Base-by-base conservation (phyloP, 2,329 filamentous ascomycete genomes). In the Arthrinium phaeospermum region DNA sequence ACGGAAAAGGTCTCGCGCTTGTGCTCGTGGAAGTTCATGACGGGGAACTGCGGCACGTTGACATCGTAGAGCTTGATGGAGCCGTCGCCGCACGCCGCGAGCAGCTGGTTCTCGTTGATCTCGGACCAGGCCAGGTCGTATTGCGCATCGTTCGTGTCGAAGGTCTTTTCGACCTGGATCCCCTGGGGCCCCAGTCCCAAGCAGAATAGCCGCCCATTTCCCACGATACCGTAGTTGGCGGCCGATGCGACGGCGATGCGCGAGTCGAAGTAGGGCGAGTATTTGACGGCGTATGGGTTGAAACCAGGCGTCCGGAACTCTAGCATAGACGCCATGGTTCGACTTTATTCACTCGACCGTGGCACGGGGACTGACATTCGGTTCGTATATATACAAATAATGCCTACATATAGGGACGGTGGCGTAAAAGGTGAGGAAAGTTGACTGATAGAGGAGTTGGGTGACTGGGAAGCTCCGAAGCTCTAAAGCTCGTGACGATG, bases 201-300 rank as follows among this genome's bases (percentile, higher is more conserved):
- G 72, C 96, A 91, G 80, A 94, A 98, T 0, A 98, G 85, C 61
- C 95, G 91, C 14, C 96, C 96, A 85, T 99, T 99, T 68, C 96
- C 96, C 47, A 99, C 96, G 51, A 99, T 93, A 51, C 96, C 96
- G 84, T 96, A 99, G 86, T 99, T 98, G 75, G 96, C 91, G n/a
- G 95, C 93, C 1, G 93, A 89, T 44, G 94, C 94, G 78, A 98
- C 95, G 72, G 96, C 96, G 75, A 99, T 91, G 75, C 95, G 92
- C 76, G 94, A 96, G 85, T 98, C 96, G 86, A 97, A 97, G 86
- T 98, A 99, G 8, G 96, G 96, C 71, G 96, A 98, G 87, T 98
- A 99, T 85, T 98, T 98, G 83, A 98, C 95, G 77, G 94, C 94
- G 85, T 97, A 98, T 79, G 95, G 95, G 83, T 98, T 98, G 88